Evolutionary conservation across 192 early-diverging fungal species (phyloP).

Genomic region (Gonapodya sp.): DNA sequence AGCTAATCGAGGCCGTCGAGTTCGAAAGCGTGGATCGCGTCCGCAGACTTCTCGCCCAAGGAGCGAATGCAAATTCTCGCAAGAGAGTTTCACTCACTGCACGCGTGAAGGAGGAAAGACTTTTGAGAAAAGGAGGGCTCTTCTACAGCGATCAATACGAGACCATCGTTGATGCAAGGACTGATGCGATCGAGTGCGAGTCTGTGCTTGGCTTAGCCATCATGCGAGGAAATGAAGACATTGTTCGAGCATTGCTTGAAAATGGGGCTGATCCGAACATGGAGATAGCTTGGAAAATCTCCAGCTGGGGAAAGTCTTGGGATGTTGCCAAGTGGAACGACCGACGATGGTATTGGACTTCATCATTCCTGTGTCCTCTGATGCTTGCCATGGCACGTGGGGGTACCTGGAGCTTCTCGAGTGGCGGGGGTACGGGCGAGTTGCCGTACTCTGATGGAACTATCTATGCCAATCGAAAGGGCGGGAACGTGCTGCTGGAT

Average conservation of each 20-base stretch:
- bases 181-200: not conserved
- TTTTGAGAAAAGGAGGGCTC: too few relatives aligned
- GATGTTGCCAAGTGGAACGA: not conserved
- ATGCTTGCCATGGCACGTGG: not conserved
- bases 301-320: not conserved
- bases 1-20: not conserved
- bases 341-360: not conserved
- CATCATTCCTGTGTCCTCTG: not conserved
- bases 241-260: not conserved
- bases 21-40: not conserved
- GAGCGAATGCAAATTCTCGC: not conserved
- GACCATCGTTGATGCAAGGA: not conserved
- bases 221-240: not conserved
- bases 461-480: too few relatives aligned
- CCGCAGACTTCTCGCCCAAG: not conserved
- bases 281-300: not conserved
- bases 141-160: too few relatives aligned
- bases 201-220: not conserved
- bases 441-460: too few relatives aligned
- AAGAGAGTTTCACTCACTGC: not conserved
- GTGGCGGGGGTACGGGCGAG: too few relatives aligned
- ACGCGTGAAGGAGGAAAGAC: not conserved
- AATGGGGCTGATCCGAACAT: not conserved
- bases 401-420: too few relatives aligned
- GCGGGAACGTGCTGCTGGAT: too few relatives aligned